A percentile compares a stretch with the other conserved stretches of the same genome.
phyloP scores from a whole-genome alignment of 192 early-diverging fungal genomes.

The Coemansia sp. region DNA sequence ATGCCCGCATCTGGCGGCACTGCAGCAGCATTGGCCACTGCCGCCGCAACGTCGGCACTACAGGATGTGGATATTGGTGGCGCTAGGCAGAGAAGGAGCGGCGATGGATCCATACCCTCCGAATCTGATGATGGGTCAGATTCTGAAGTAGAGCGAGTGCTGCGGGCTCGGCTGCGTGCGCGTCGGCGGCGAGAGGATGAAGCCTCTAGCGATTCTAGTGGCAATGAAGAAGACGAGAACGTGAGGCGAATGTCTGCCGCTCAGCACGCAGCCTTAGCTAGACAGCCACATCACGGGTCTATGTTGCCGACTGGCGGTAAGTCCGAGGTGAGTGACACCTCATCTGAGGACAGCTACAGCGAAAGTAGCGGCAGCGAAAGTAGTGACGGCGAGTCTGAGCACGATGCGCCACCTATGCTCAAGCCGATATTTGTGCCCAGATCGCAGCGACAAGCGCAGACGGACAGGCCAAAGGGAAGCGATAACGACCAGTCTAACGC shows the following conservation, averaged over 20 bases:
- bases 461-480: background rate
- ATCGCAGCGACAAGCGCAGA: constrained; percentile 47
- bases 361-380: constrained; percentile 15
- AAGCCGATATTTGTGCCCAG: constrained; percentile 95
- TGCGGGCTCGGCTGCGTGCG: constrained; percentile 23
- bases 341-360: background rate
- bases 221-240: background rate
- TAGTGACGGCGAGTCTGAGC: constrained; percentile 64
- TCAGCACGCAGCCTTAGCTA: background rate
- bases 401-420: constrained; percentile 59
- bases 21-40: too few relatives aligned
- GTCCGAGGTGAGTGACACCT: background rate
- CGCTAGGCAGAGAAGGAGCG: background rate
- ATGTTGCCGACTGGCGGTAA: background rate
- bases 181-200: constrained; percentile 18
- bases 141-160: constrained; percentile 16
- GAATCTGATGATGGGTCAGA: constrained; percentile 10
- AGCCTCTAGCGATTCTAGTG: background rate
- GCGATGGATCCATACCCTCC: background rate
- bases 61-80: background rate
- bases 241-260: background rate
- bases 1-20: background rate
- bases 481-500: background rate
- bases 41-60: background rate
- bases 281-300: background rate